Evolutionary conservation across 257 asterid species (phyloP).

Genomic region (Lavandula angustifolia): DNA sequence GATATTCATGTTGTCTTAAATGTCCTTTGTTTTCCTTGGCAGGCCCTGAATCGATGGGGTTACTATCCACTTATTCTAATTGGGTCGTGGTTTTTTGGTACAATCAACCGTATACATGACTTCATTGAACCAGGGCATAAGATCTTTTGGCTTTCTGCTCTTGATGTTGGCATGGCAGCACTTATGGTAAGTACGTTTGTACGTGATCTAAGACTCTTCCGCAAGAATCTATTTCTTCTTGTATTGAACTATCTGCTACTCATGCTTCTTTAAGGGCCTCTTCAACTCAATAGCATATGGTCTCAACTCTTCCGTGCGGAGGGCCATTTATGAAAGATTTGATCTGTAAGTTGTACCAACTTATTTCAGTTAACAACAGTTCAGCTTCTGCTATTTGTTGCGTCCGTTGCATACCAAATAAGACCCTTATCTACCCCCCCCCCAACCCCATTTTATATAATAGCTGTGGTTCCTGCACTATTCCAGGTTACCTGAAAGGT

Average conservation of each 20-base stretch:
- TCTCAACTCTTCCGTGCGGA: constrained; percentile 88
- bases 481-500: constrained; percentile 84
- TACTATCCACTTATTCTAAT: constrained; percentile 95
- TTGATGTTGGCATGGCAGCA: constrained; percentile 96
- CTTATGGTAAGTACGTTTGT: constrained; percentile 63
- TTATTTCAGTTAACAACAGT: neutral
- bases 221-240: constrained; percentile 5
- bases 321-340: constrained; percentile 80
- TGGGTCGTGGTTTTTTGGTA: constrained; percentile 96
- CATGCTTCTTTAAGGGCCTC: constrained; percentile 64
- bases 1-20: neutral
- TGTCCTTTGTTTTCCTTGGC: constrained; percentile 26
- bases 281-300: constrained; percentile 96
- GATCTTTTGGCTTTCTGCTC: constrained; percentile 96
- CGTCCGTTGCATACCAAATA: neutral
- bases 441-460: no score
- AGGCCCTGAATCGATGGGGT: constrained; percentile 97
- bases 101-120: constrained; percentile 94
- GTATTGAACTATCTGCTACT: constrained; percentile 15
- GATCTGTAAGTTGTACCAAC: constrained; percentile 68
- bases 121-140: constrained; percentile 83
- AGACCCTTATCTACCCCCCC: no score
- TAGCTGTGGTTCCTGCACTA: no score
- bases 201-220: neutral
- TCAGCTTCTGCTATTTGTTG: neutral